These are phyloP conservation scores for Incumbomyces lentus DNA, from an alignment of 2,329 filamentous ascomycete genomes.

Conservation along the genomic window DNA sequence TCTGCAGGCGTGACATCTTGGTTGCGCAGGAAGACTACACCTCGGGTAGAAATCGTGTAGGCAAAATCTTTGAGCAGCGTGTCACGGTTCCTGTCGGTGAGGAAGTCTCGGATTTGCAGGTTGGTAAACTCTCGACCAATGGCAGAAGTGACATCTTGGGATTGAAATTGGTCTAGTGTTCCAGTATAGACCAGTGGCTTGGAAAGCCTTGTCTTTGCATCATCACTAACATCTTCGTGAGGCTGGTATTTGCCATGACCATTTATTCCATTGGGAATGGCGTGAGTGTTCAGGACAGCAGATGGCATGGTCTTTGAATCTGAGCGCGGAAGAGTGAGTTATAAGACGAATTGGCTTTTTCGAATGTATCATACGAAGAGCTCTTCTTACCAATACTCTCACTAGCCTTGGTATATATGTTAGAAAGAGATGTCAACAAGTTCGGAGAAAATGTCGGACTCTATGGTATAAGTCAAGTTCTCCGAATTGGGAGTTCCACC, in stretches of 20 bases:
- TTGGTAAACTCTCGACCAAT: constrained; percentile 41
- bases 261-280: background rate
- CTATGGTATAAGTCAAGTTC: no score
- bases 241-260: background rate
- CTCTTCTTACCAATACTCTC: no score
- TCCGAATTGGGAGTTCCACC: no score
- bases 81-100: constrained; percentile 53
- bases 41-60: constrained; percentile 57
- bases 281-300: background rate
- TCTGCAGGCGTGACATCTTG: constrained; percentile 53
- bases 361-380: no score
- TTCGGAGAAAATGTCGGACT: no score
- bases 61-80: constrained; percentile 57
- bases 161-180: constrained; percentile 34
- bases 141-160: constrained; percentile 41
- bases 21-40: constrained; percentile 60
- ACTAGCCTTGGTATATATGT: no score
- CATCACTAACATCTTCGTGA: background rate
- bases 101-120: constrained; percentile 33
- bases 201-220: background rate
- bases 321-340: background rate
- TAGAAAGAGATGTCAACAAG: no score
- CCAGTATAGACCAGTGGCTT: constrained; percentile 31
- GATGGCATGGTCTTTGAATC: background rate
- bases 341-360: no score